Conservation (phyloP, 2,329 filamentous ascomycete genomes). For the Alternaria viburni region DNA sequence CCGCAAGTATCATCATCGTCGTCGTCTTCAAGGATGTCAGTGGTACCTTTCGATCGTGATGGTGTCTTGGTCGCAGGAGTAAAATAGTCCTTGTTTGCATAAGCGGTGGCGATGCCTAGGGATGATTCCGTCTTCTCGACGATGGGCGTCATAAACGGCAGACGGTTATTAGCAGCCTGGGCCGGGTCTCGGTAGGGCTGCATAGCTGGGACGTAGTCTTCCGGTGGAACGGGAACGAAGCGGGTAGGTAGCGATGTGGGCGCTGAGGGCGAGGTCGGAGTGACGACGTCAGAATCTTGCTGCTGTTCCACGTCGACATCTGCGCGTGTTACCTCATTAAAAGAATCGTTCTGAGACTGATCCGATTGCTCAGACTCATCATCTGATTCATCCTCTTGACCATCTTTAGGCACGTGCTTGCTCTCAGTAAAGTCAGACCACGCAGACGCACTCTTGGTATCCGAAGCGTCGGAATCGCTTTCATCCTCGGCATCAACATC, state of each 20-base stretch:
- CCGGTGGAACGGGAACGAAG: conserved; percentile 81
- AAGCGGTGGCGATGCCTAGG: conserved; percentile 59
- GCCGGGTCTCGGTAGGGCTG: conserved; percentile 81
- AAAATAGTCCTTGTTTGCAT: conserved; percentile 64
- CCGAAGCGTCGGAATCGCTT: conserved; percentile 44
- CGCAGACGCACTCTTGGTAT: conserved; percentile 66
- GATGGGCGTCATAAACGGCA: conserved; percentile 99
- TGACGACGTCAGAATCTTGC: conserved; percentile 51
- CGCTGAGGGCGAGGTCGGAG: conserved; percentile 54
- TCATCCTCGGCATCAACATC: conserved; percentile 53
- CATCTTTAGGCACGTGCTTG: conserved; percentile 67
- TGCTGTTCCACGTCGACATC: conserved; percentile 37
- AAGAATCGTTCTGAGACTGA: conserved; percentile 44
- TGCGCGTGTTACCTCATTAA: conserved; percentile 41
- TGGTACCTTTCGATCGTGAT: conserved; percentile 61
- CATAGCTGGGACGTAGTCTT: conserved; percentile 82
- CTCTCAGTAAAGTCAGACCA: conserved; percentile 88
- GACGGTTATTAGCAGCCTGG: conserved; percentile 82
- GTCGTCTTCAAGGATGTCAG: conserved; percentile 48
- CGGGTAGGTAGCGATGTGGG: conserved; percentile 56
- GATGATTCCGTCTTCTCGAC: conserved; percentile 94
- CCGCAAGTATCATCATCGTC: conserved; percentile 59
- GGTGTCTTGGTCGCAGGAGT: conserved; percentile 84
- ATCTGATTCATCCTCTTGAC: conserved; percentile 43
- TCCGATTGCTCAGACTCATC: conserved; percentile 43